phyloP scores from a whole-genome alignment of 2,329 filamentous ascomycete species.

The Pyricularia grisea region DNA sequence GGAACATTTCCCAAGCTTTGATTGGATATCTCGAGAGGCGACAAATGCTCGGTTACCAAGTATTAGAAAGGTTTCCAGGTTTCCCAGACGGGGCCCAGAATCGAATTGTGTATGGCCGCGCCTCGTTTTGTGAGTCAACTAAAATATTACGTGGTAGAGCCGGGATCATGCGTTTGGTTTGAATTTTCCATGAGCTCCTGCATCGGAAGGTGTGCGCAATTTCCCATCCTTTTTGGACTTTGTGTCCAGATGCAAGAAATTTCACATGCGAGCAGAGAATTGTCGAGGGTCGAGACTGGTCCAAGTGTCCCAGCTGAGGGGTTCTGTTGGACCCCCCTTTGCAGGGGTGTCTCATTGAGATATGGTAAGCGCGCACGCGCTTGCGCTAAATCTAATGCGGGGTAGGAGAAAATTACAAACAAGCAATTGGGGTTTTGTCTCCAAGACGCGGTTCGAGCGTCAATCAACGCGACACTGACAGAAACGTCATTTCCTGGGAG shows the following conservation, averaged over 20 bases:
- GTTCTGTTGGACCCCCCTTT: background rate
- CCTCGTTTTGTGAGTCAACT: background rate
- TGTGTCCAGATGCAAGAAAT: background rate
- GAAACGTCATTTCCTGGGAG: background rate
- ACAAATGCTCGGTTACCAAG: background rate
- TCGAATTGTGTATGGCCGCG: background rate
- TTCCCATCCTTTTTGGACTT: background rate
- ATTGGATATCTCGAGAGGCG: background rate
- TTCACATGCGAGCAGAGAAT: background rate
- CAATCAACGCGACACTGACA: background rate
- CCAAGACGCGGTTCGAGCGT: background rate
- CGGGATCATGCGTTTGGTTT: background rate
- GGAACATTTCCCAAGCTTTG: background rate
- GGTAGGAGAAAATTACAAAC: background rate
- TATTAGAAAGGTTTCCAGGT: background rate
- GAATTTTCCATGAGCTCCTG: background rate
- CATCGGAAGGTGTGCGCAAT: background rate
- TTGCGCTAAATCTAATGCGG: background rate
- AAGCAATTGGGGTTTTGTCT: background rate
- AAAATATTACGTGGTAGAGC: background rate
- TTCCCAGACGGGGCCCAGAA: background rate
- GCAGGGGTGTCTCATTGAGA: background rate
- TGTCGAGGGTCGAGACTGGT: background rate
- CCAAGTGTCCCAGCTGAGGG: background rate
- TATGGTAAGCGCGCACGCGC: background rate